These are phyloP conservation scores for Phytophthora litchii DNA, from an alignment of 352 stramenopile genomes.

Conservation along the genomic window DNA sequence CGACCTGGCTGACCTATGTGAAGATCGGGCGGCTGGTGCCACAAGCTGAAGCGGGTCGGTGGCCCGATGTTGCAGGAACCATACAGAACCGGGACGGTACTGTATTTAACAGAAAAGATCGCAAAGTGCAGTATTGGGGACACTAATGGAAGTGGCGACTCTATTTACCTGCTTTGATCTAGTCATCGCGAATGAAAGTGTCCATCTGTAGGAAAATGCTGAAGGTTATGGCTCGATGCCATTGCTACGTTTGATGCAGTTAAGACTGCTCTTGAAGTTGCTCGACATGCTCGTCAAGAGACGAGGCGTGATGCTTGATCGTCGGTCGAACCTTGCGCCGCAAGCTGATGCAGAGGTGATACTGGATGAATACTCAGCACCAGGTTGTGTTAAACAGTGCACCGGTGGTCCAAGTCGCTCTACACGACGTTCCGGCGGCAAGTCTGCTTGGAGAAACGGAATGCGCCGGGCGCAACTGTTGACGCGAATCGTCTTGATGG, in stretches of 20 bases:
- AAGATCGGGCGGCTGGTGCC: constrained; percentile 4
- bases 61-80: constrained; percentile 12
- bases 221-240: background rate
- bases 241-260: background rate
- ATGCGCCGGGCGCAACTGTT: background rate
- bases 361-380: constrained; percentile 27
- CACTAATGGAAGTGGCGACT: background rate
- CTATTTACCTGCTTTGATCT: too few relatives aligned
- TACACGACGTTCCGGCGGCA: constrained; percentile 17
- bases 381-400: constrained; percentile 14
- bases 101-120: constrained; percentile 23
- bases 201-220: background rate
- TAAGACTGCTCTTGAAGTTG: constrained; percentile 14
- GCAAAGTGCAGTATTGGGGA: constrained; percentile 8
- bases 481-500: constrained; percentile 3
- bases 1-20: background rate
- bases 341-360: constrained; percentile 1
- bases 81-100: background rate
- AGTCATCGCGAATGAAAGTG: too few relatives aligned
- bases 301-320: background rate
- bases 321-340: constrained; percentile 17
- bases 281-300: constrained; percentile 1
- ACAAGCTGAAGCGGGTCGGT: constrained; percentile 18
- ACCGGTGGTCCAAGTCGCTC: background rate
- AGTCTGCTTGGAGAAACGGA: constrained; percentile 10